Conservation (phyloP, 805 yeast species). For the Priceomyces haplophilus region DNA sequence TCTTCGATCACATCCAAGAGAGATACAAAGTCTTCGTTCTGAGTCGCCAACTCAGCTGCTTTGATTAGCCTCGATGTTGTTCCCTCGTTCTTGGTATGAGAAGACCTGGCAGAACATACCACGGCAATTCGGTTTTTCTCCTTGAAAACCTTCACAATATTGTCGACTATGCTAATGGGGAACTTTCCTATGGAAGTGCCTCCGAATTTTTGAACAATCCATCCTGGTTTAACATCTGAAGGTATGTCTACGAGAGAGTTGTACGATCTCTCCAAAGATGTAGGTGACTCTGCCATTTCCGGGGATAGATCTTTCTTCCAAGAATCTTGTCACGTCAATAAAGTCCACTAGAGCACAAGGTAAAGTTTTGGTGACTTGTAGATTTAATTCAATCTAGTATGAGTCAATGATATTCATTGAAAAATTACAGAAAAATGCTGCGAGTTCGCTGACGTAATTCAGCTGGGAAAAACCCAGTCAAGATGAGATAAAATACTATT, state of each 20-base stretch:
- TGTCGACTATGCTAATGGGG: constrained; percentile 78
- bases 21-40: constrained; percentile 54
- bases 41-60: constrained; percentile 78
- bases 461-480: not conserved
- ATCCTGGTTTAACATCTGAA: constrained; percentile 22
- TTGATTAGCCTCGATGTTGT: constrained; percentile 82
- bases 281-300: constrained; percentile 20
- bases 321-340: not conserved
- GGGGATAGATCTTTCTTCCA: not conserved
- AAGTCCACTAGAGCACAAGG: too few relatives aligned
- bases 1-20: constrained; percentile 65
- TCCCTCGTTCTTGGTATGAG: constrained; percentile 89
- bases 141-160: constrained; percentile 70
- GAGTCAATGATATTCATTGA: constrained; percentile 2
- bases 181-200: constrained; percentile 97
- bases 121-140: constrained; percentile 73
- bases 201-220: constrained; percentile 84
- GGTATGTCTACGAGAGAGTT: constrained; percentile 41
- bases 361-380: too few relatives aligned
- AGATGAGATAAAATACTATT: not conserved
- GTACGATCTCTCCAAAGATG: constrained; percentile 27
- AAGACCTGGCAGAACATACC: constrained; percentile 93
- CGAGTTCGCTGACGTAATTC: not conserved
- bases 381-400: too few relatives aligned
- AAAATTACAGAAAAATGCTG: not conserved